Evolutionary conservation across 495 filamentous ascomycete genomes (phyloP).

Genomic region (Hypoxylon lienhwacheense): DNA sequence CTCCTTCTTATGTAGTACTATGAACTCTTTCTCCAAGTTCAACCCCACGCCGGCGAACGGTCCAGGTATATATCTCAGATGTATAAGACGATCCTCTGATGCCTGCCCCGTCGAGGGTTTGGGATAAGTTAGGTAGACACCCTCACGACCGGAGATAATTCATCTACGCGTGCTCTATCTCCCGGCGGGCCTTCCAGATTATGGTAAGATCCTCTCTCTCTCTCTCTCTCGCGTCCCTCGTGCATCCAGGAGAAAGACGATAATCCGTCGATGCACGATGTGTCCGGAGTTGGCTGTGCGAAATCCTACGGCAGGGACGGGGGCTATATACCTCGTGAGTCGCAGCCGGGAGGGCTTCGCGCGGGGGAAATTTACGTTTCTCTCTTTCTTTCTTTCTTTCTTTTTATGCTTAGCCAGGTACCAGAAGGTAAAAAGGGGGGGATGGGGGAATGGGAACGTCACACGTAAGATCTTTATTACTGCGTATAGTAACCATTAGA

Average conservation of each 20-base stretch:
- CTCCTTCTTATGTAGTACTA: too few relatives aligned
- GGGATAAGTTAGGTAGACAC: slow-evolving; percentile 26
- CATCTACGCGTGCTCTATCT: slow-evolving; percentile 6
- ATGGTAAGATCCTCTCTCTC: slow-evolving; percentile 9
- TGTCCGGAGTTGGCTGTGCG: slow-evolving; percentile 6
- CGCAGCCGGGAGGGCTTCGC: background rate
- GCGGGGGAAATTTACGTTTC: too few relatives aligned
- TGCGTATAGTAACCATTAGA: too few relatives aligned
- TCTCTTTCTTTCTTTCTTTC: too few relatives aligned
- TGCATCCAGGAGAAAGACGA: too few relatives aligned
- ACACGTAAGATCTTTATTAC: slow-evolving; percentile 27
- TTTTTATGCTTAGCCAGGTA: slow-evolving; percentile 16
- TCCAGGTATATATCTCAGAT: slow-evolving; percentile 11
- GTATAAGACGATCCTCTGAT: slow-evolving; percentile 17
- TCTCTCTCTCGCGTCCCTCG: background rate
- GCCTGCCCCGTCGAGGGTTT: slow-evolving; percentile 13
- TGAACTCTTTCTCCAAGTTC: slow-evolving; percentile 19
- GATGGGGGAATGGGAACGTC: background rate
- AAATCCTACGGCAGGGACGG: slow-evolving; percentile 23
- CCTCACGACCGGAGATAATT: slow-evolving; percentile 2
- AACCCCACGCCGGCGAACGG: slow-evolving; percentile 15
- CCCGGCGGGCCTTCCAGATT: slow-evolving; percentile 22
- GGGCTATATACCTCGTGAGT: slow-evolving; percentile 3
- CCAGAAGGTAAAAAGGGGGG: slow-evolving; percentile 13
- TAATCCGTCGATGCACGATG: slow-evolving; percentile 13